phyloP scores from a whole-genome alignment of 1,284 basidiomycete species.

The Mycena sp. region DNA sequence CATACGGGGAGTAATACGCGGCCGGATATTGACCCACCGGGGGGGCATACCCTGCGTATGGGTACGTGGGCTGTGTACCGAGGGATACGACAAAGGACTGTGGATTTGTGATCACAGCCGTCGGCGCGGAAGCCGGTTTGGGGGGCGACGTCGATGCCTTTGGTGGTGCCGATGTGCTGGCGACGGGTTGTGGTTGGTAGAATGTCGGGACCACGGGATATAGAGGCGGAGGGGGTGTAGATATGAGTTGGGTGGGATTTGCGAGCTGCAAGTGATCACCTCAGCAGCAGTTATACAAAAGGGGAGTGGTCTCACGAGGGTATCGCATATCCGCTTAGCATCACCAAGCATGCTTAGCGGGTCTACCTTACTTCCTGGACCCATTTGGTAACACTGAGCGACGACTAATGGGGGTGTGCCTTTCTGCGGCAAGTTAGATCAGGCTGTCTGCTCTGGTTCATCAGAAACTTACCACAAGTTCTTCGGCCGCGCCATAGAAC shows the following conservation, averaged over 20 bases:
- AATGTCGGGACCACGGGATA: slow-evolving; percentile 58
- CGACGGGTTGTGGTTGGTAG: slow-evolving; percentile 41
- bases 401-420: slow-evolving; percentile 76
- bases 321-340: slow-evolving; percentile 80
- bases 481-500: slow-evolving; percentile 85
- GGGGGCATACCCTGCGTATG: slow-evolving; percentile 46
- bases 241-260: slow-evolving; percentile 72
- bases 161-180: slow-evolving; percentile 31
- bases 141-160: slow-evolving; percentile 27
- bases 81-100: slow-evolving; percentile 76
- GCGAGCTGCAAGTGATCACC: slow-evolving; percentile 57
- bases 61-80: slow-evolving; percentile 48
- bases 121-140: slow-evolving; percentile 32
- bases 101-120: slow-evolving; percentile 69
- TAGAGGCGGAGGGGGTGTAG: slow-evolving; percentile 68
- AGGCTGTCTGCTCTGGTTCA: slow-evolving; percentile 21
- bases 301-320: slow-evolving; percentile 58
- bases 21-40: slow-evolving; percentile 63
- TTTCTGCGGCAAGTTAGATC: slow-evolving; percentile 57
- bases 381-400: slow-evolving; percentile 81
- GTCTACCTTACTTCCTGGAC: slow-evolving; percentile 72
- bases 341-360: slow-evolving; percentile 76
- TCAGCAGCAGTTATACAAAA: slow-evolving; percentile 11
- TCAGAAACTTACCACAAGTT: slow-evolving; percentile 74
- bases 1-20: slow-evolving; percentile 64